phyloP scores from a whole-genome alignment of 2,329 filamentous ascomycete species.

The Dactylella cylindrospora region DNA sequence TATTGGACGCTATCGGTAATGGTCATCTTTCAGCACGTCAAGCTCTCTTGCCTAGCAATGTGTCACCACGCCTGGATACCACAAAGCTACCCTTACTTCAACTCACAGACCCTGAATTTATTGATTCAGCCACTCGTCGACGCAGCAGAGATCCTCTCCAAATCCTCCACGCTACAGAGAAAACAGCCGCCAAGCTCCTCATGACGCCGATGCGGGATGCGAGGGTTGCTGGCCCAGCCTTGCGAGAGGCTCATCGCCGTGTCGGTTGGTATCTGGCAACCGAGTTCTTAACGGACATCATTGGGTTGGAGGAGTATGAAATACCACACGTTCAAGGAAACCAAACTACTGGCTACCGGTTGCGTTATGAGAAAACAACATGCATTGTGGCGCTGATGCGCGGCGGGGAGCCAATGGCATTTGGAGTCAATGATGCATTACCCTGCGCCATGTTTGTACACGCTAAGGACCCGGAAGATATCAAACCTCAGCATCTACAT shows the following conservation, averaged over 20 bases:
- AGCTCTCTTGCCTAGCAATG: constrained; percentile 54
- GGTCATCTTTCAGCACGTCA: constrained; percentile 56
- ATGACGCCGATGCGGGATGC: constrained; percentile 60
- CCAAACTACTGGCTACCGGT: constrained; percentile 54
- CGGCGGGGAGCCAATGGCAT: constrained; percentile 64
- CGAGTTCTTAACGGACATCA: constrained; percentile 55
- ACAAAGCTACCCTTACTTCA: constrained; percentile 53
- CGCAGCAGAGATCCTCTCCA: constrained; percentile 27
- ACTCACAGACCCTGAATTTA: constrained; percentile 50
- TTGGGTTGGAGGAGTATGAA: constrained; percentile 58
- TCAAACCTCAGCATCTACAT: constrained; percentile 55
- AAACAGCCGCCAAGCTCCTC: constrained; percentile 56
- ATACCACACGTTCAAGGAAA: constrained; percentile 60
- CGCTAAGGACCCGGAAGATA: constrained; percentile 52
- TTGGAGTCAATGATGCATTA: constrained; percentile 60
- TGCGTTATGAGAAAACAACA: constrained; percentile 57
- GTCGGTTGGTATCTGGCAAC: constrained; percentile 61
- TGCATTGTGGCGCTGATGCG: constrained; percentile 65
- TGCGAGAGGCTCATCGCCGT: constrained; percentile 57
- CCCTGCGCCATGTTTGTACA: constrained; percentile 60
- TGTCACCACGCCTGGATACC: constrained; percentile 54
- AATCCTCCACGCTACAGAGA: constrained; percentile 54
- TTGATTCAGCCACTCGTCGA: constrained; percentile 47
- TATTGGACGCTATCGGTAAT: constrained; percentile 54
- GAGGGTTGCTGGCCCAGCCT: constrained; percentile 53